Evolutionary conservation across 495 filamentous ascomycete species (phyloP).

Genomic region (Podospora comata): DNA sequence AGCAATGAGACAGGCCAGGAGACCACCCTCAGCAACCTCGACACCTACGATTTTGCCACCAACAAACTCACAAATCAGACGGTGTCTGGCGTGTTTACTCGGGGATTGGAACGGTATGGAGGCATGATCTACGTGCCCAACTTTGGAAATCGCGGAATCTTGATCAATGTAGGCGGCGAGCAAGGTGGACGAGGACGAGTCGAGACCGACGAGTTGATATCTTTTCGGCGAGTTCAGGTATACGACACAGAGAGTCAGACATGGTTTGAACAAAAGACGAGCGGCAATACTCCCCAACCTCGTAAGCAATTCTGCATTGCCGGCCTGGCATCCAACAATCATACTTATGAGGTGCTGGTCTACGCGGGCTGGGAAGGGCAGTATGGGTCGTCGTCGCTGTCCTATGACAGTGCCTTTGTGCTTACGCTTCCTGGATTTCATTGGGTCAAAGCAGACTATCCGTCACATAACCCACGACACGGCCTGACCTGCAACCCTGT

Average conservation of each 20-base stretch:
- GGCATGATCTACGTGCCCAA: slow-evolving; percentile 24
- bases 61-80: slow-evolving; percentile 8
- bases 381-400: slow-evolving; percentile 13
- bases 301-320: slow-evolving; percentile 27
- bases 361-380: slow-evolving; percentile 28
- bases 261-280: slow-evolving; percentile 26
- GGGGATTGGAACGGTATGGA: neutral
- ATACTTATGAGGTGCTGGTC: slow-evolving; percentile 28
- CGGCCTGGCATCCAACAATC: slow-evolving; percentile 23
- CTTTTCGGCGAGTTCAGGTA: slow-evolving; percentile 21
- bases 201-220: slow-evolving; percentile 1
- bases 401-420: slow-evolving; percentile 29
- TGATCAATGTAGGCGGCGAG: slow-evolving; percentile 23
- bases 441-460: slow-evolving; percentile 27
- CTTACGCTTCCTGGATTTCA: slow-evolving; percentile 28
- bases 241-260: slow-evolving; percentile 15
- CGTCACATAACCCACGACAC: slow-evolving; percentile 20
- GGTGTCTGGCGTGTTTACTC: slow-evolving; percentile 8
- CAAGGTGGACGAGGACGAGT: neutral
- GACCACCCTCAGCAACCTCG: slow-evolving; percentile 9
- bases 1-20: slow-evolving; percentile 1
- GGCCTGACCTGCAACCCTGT: slow-evolving; percentile 26
- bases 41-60: slow-evolving; percentile 20
- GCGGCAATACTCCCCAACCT: slow-evolving; percentile 16
- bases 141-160: slow-evolving; percentile 24